These are phyloP conservation scores for Tremellales sp. DNA, from an alignment of 1,284 basidiomycete species.

Conservation along the genomic window DNA sequence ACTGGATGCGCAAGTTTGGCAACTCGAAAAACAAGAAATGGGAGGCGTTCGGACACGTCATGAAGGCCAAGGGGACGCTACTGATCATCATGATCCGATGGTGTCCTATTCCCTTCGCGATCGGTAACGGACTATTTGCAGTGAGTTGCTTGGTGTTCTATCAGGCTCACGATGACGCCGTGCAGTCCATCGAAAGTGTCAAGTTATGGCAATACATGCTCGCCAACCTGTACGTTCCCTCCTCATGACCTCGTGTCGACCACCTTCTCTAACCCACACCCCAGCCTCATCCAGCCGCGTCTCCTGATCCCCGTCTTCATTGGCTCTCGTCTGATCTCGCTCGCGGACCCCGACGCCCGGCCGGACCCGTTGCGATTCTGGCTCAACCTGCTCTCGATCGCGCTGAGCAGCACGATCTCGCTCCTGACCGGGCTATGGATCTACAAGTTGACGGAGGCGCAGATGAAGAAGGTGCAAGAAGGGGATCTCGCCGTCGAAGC, in stretches of 20 bases:
- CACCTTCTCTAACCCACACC: neutral
- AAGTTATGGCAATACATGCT: constrained; percentile 45
- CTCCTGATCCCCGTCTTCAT: constrained; percentile 47
- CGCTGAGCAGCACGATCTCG: constrained; percentile 30
- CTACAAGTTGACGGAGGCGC: constrained; percentile 44
- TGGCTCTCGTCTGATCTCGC: constrained; percentile 43
- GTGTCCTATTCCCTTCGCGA: constrained; percentile 47
- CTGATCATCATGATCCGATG: constrained; percentile 48
- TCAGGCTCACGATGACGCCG: constrained; percentile 5
- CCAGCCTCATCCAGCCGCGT: constrained; percentile 36
- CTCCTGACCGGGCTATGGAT: constrained; percentile 41
- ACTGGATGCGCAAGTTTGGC: constrained; percentile 34
- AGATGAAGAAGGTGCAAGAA: constrained; percentile 39
- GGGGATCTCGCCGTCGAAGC: constrained; percentile 34
- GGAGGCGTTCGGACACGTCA: constrained; percentile 48
- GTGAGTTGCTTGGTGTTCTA: constrained; percentile 23
- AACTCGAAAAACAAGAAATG: constrained; percentile 40
- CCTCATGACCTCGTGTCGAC: neutral
- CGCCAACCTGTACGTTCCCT: constrained; percentile 36
- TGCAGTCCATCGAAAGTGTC: constrained; percentile 44
- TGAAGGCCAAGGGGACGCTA: constrained; percentile 43
- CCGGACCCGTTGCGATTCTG: constrained; percentile 41
- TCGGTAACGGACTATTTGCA: constrained; percentile 47
- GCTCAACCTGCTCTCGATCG: constrained; percentile 44
- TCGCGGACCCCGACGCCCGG: constrained; percentile 25